phyloP scores from a whole-genome alignment of 2,329 filamentous ascomycete species.

The Colletotrichum magnum region DNA sequence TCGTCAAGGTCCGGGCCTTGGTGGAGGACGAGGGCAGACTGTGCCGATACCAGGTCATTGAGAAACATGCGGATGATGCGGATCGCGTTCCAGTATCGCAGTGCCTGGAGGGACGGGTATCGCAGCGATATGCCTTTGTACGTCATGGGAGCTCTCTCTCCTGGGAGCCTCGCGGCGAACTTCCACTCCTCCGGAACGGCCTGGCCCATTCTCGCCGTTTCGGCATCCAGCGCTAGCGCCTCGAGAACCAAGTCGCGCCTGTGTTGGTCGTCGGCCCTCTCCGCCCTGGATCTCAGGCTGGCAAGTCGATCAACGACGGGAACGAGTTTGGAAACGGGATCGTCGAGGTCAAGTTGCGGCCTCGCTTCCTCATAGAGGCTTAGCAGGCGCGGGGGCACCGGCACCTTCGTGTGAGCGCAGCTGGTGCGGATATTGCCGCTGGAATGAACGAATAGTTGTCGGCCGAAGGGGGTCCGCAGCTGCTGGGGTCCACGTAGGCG shows the following conservation, averaged over 20 bases:
- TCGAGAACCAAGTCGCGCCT: constrained; percentile 39
- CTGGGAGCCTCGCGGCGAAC: constrained; percentile 17
- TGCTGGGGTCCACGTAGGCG: constrained; percentile 44
- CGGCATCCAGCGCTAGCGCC: constrained; percentile 42
- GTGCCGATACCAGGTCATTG: constrained; percentile 39
- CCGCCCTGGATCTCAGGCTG: constrained; percentile 38
- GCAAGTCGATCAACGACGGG: constrained; percentile 42
- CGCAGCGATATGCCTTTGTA: constrained; percentile 40
- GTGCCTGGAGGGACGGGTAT: constrained; percentile 42
- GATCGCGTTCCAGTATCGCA: constrained; percentile 46
- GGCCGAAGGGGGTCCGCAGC: constrained; percentile 41
- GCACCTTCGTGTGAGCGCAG: constrained; percentile 44
- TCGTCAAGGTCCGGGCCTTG: constrained; percentile 20
- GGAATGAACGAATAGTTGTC: constrained; percentile 44
- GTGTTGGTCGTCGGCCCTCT: constrained; percentile 2
- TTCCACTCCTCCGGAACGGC: constrained; percentile 28
- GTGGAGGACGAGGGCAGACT: constrained; percentile 16
- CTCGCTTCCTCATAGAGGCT: constrained; percentile 36
- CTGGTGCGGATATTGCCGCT: constrained; percentile 47
- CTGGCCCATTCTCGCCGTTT: constrained; percentile 26
- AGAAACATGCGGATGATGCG: constrained; percentile 46
- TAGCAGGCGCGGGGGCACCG: constrained; percentile 43
- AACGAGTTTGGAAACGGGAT: constrained; percentile 38
- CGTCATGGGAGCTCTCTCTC: constrained; percentile 36
- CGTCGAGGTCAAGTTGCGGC: constrained; percentile 34